Evolutionary conservation across 495 filamentous ascomycete species (phyloP), one percentile per base, ranked within the genome.

Genomic region (Aspergillus sclerotiicarbonarius): DNA sequence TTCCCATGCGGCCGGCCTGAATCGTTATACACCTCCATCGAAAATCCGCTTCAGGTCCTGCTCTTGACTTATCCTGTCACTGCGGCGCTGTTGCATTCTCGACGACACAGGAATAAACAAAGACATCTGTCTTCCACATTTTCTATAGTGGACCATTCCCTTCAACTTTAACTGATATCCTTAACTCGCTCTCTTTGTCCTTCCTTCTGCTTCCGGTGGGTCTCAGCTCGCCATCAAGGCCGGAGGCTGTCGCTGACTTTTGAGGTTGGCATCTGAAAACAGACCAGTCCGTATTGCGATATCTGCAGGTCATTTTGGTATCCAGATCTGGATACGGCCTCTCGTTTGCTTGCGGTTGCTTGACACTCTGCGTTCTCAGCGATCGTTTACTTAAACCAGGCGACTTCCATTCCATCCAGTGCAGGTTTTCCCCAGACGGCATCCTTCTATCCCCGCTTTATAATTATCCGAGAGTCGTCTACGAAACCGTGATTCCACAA

Each of bases 361-460:
- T 41, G 12, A 30, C 44, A 33, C n/a, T 7, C 46, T 29, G 56
- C 50, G 30, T 18, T 33, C 32, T 51, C 48, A 21, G 35, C 12
- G 31, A 6, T 32, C 39, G 20, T 66, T 67, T 73, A 74, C 71
- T 75, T 76, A 76, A 72, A 70, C 56, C 62, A 53, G 63, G 57
- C 49, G 66, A 65, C 67, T 63, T 61, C 72, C 71, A 76, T 71
- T 59, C 66, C 67, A 66, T 54, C 64, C 57, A 64, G 59, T 61
- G 61, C 53, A 62, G 60, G 53, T 61, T 43, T 58, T 59, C 43
- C 19, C 59, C 56, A 66, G 51, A 55, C 45, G 41, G 61, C 65
- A 62, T 67, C 66, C 64, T 61, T 54, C 54, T 63, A 63, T 37
- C 44, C 65, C 68, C 69, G 53, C 62, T 65, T 62, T 62, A 53